Evolutionary conservation across 2,329 filamentous ascomycete genomes (phyloP).

Genomic region (Aspergillus floridensis): DNA sequence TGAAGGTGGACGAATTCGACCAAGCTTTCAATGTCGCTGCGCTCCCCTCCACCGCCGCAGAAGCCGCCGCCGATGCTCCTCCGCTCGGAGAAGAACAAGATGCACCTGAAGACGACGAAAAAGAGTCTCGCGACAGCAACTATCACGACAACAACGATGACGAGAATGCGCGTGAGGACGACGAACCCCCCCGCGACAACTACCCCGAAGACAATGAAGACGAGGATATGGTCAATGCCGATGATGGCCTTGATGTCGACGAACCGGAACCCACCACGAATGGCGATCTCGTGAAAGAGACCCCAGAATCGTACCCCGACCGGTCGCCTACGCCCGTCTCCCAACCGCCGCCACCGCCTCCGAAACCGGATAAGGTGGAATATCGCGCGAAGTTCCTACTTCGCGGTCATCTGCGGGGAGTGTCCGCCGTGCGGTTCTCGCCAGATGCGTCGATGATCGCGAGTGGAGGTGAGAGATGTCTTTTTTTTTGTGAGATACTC

Average conservation of each 20-base stretch:
- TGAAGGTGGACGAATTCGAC: not conserved
- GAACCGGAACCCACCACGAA: conserved; percentile 19
- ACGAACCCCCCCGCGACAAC: not conserved
- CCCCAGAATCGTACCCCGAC: conserved; percentile 22
- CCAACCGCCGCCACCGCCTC: conserved; percentile 40
- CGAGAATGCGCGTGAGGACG: no score
- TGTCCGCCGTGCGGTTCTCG: conserved; percentile 85
- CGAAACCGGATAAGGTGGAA: conserved; percentile 58
- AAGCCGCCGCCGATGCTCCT: not conserved
- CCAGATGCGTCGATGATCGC: conserved; percentile 89
- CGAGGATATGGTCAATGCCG: not conserved
- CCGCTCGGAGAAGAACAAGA: not conserved
- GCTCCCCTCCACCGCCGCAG: not conserved
- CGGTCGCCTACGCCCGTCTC: conserved; percentile 39
- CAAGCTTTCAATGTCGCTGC: not conserved
- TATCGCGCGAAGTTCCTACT: conserved; percentile 71
- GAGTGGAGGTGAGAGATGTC: conserved; percentile 61
- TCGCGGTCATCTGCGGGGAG: conserved; percentile 71
- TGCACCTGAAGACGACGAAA: not conserved
- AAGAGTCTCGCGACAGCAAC: no score
- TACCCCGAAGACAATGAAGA: not conserved
- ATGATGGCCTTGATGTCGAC: conserved; percentile 15
- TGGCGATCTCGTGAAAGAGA: conserved; percentile 12
- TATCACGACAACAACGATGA: no score
- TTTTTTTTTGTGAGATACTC: not conserved